A percentile compares a stretch with the other conserved stretches of the same genome.
phyloP scores from a whole-genome alignment of 2,329 filamentous ascomycete species.

The Aureobasidium sp. region DNA sequence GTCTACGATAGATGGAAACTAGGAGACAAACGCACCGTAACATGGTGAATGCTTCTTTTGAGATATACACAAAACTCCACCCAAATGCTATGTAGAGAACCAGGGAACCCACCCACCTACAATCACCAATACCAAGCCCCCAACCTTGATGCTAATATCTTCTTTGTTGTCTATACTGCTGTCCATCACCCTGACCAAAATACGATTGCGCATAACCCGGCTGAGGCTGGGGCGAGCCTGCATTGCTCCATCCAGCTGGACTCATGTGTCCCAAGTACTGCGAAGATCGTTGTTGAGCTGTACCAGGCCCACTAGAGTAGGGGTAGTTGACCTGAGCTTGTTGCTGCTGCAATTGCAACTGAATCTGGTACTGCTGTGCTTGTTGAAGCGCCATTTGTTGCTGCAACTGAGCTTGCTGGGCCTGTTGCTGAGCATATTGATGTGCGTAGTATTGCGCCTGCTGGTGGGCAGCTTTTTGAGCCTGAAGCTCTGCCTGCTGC shows the following conservation, averaged over 20 bases:
- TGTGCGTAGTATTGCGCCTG: constrained; percentile 23
- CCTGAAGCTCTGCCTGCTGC: constrained; percentile 19
- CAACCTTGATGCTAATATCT: not conserved
- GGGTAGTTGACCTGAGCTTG: constrained; percentile 3
- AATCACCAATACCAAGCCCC: not conserved
- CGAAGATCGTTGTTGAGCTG: constrained; percentile 12
- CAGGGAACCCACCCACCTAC: not conserved
- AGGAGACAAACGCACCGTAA: not conserved
- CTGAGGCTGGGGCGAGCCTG: constrained; percentile 10
- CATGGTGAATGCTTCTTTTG: not conserved
- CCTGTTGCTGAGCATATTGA: constrained; percentile 7
- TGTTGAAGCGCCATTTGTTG: constrained; percentile 21
- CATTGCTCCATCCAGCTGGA: not conserved
- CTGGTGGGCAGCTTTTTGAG: constrained; percentile 17
- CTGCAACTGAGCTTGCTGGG: constrained; percentile 29
- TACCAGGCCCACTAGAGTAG: constrained; percentile 5
- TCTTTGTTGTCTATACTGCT: constrained; percentile 4
- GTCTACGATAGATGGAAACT: no score
- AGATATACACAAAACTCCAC: not conserved
- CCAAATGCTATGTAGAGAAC: not conserved
- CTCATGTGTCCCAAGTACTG: constrained; percentile 10
- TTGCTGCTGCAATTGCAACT: constrained; percentile 17
- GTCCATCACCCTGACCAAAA: constrained; percentile 1
- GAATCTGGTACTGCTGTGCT: constrained; percentile 18
- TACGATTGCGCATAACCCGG: constrained; percentile 8